These are phyloP conservation scores for Aristolochia fimbriata DNA, from an alignment of 164 flowering plant species.

Conservation along the genomic window DNA sequence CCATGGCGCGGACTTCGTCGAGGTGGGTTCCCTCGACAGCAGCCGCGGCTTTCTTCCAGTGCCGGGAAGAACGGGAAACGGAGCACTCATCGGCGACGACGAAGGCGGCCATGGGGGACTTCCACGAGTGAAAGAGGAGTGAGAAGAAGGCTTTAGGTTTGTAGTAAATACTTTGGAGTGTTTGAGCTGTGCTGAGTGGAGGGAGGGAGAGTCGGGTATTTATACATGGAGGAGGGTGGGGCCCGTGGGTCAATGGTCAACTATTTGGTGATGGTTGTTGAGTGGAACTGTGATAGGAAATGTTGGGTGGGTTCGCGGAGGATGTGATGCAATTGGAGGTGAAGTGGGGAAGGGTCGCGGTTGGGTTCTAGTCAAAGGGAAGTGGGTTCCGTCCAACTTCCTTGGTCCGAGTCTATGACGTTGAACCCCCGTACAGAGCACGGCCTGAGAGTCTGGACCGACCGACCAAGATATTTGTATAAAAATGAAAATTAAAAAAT, in stretches of 20 bases:
- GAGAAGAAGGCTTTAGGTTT: too few relatives aligned
- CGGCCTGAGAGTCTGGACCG: too few relatives aligned
- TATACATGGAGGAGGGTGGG: background rate
- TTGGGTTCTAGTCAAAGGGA: too few relatives aligned
- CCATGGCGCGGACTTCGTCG: conserved; percentile 38
- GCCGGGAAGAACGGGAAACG: conserved; percentile 8
- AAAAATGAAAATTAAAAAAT: too few relatives aligned
- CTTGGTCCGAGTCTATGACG: too few relatives aligned
- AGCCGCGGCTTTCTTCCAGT: conserved; percentile 43
- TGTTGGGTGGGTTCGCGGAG: background rate
- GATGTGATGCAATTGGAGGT: background rate
- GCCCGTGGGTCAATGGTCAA: background rate
- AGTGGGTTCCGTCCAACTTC: too few relatives aligned
- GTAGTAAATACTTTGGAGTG: too few relatives aligned
- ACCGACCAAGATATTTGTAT: too few relatives aligned
- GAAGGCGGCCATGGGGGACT: conserved; percentile 11
- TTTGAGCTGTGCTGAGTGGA: background rate
- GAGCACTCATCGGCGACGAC: conserved; percentile 7
- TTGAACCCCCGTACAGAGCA: too few relatives aligned
- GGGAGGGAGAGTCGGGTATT: background rate
- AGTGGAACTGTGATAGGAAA: too few relatives aligned
- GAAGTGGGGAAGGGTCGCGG: background rate
- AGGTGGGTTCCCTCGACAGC: conserved; percentile 25
- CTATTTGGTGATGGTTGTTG: background rate
- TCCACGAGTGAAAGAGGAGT: too few relatives aligned